Base-by-base conservation (phyloP, 176 grass and related monocot species). In the Puccinellia tenuiflora region DNA sequence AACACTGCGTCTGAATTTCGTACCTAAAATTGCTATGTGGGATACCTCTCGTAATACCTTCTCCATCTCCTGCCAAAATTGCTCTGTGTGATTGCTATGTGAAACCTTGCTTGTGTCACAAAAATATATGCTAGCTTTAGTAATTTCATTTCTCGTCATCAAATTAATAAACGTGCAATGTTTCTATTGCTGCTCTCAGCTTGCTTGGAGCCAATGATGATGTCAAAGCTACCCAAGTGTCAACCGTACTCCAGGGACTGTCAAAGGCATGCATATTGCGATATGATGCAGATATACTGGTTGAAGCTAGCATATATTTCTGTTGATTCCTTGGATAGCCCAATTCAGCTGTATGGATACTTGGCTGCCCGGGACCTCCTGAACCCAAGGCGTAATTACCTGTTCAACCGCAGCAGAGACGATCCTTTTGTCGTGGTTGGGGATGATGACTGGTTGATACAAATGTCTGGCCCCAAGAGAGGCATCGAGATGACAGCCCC, bases 261-360 rank as follows among this genome's bases (percentile, higher is more conserved):
- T 0, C 10, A 69, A 25, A 69, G 2, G 35, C 67, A 69, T 69
- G 10, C 0, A n/a, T 69, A 69, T 69, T 43, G 37, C 38, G 12
- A 69, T 43, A 69, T 69, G 67, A 69, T 43, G 67, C 67, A 69
- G 37, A 24, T 69, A 42, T 69, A 69, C 21, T 69, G 37, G 66
- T 37, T 69, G 64, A 69, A 69, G 66, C 66, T 69, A 69, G 35
- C 66, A 42, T 69, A 69, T 42, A 69, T 69, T 69, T 69, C 37
- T 69, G 67, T 25, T 43, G 67, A 43, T 69, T 42, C 67, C 67
- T 69, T 69, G 10, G 37, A 69, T 42, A 37, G 67, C 67, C 67
- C 67, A 69, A 5, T 69, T 69, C 67, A 69, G 21, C 13, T 69
- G 67, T 69, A 69, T 69, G 67, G 67, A 69, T 69, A 7, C 67